Base-by-base conservation (phyloP, 257 asterid genomes). In the Rubia yunnanensis region DNA sequence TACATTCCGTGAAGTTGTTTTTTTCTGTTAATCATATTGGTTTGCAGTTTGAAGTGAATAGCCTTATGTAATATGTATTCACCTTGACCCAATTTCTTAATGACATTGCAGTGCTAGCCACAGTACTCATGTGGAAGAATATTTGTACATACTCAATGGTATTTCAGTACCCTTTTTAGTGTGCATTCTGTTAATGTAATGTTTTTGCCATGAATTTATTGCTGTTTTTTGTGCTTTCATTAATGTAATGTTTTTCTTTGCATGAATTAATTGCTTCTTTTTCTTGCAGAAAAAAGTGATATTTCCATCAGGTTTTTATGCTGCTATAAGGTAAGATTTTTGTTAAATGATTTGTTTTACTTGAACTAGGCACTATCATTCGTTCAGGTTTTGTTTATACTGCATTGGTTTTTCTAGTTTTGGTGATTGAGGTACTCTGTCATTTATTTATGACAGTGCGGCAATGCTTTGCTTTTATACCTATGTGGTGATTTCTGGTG, bases 391-490 rank as follows among this genome's bases (percentile, higher is more conserved):
- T 70, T 49, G n/a, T 10, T 17, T 26, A 35, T 13, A 22, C 56
- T 34, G n/a, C 7, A 15, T 41, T 8, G 32, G 38, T 18, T 26
- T 17, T 46, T 18, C 41, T 63, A 41, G 26, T 64, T 48, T 34
- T 54, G 7, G 24, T 61, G 38, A 69, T 52, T 23, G n/a, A 48
- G 52, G 60, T 60, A 18, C 49, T 54, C 52, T 62, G 23, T n/a
- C 20, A 72, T 57, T 61, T 22, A 15, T 60, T 31, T 63, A 63
- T 41, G 6, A 60, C 73, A 89, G 96, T 81, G 92, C 91, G 71
- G 92, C 97, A 77, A 92, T 92, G 97, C 74, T 89, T 31, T 78
- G 85, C 83, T 92, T 92, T 81, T 92, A 87, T 58, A 63, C 85
- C 10, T 92, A 92, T 22, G 97, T 92, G 78, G 85, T 92, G 74